Percentiles rank a stretch among this genome's conserved stretches.
phyloP scores from a whole-genome alignment of 805 yeast genomes.

The Saccharomycopsis schoenii region DNA sequence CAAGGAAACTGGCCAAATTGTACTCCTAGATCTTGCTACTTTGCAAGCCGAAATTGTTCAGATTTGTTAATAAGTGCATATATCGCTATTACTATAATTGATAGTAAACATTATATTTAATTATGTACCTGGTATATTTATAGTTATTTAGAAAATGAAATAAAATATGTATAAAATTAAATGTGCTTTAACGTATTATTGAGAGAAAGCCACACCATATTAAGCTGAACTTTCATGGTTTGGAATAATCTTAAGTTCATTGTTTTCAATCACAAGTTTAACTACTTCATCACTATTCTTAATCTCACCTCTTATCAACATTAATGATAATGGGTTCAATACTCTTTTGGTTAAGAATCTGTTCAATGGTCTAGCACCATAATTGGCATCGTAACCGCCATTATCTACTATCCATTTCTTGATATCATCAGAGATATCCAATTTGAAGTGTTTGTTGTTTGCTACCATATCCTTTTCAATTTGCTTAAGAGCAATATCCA shows the following conservation, averaged over 20 bases:
- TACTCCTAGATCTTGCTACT: constrained; percentile 48
- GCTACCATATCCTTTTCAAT: constrained; percentile 69
- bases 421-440: constrained; percentile 49
- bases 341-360: constrained; percentile 74
- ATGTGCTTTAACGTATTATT: neutral
- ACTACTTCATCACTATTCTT: constrained; percentile 44
- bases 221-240: constrained; percentile 6
- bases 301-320: constrained; percentile 71
- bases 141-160: neutral
- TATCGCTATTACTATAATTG: too few species aligned
- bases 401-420: constrained; percentile 70
- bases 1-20: constrained; percentile 51
- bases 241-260: constrained; percentile 13
- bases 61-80: neutral
- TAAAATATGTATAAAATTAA: too few species aligned
- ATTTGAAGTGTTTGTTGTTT: constrained; percentile 53
- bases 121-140: neutral
- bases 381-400: constrained; percentile 76
- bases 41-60: constrained; percentile 44
- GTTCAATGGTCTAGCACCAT: constrained; percentile 95
- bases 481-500: constrained; percentile 76
- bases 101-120: too few species aligned
- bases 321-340: constrained; percentile 81
- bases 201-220: neutral
- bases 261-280: constrained; percentile 32